These are phyloP conservation scores for Moricandia arvensis DNA, from an alignment of 345 rosid genomes.

Conservation along the genomic window DNA sequence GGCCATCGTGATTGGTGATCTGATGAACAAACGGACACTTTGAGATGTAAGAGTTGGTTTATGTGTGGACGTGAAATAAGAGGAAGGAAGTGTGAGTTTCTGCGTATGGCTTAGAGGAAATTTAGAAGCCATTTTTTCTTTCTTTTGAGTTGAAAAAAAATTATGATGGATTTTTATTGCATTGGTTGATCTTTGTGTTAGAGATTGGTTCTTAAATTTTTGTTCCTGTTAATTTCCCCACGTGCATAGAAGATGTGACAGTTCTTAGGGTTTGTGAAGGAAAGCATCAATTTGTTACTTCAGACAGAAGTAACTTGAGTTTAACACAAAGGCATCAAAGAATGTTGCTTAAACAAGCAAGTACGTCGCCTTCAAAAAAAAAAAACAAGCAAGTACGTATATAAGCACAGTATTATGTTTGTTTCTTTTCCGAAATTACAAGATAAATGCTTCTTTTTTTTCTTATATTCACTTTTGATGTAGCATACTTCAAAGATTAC, in stretches of 20 bases:
- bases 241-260: constrained; percentile 1
- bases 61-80: constrained; percentile 17
- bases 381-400: constrained; percentile 19
- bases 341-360: constrained; percentile 11
- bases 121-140: constrained; percentile 38
- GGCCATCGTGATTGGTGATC: constrained; percentile 16
- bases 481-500: background rate
- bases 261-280: constrained; percentile 34
- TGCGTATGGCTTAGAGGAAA: constrained; percentile 36
- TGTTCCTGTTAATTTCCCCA: constrained; percentile 1
- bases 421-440: background rate
- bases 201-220: background rate
- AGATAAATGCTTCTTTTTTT: background rate
- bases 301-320: constrained; percentile 26
- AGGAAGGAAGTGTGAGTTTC: constrained; percentile 8
- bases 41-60: constrained; percentile 2
- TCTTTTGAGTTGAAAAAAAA: background rate
- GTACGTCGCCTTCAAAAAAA: too few species aligned
- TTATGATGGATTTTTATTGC: background rate
- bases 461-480: background rate
- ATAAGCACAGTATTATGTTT: background rate
- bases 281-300: constrained; percentile 47
- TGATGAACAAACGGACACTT: constrained; percentile 10
- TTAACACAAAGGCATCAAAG: constrained; percentile 35
- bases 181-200: constrained; percentile 4